phyloP scores from a whole-genome alignment of 345 rosid species.

The Hirschfeldia incana region DNA sequence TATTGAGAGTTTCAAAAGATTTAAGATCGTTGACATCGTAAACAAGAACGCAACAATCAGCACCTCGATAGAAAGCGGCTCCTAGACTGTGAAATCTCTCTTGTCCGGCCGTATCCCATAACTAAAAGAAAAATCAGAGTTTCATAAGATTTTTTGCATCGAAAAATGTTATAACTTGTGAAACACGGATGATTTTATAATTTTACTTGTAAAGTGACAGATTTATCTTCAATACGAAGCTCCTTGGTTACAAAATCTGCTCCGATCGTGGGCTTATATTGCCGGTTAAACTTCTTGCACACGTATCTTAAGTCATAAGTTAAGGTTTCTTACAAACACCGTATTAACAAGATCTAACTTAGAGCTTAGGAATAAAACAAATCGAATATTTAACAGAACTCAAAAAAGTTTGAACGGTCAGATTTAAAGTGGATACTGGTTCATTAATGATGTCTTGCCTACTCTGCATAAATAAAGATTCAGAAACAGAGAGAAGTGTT shows the following conservation, averaged over 20 bases:
- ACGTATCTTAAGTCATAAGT: slow-evolving; percentile 63
- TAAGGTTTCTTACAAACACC: slow-evolving; percentile 12
- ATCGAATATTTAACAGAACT: background rate
- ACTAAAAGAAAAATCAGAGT: slow-evolving; percentile 39
- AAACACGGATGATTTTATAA: background rate
- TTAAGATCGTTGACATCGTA: slow-evolving; percentile 65
- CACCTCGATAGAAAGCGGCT: slow-evolving; percentile 83
- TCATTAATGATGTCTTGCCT: slow-evolving; percentile 90
- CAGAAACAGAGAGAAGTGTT: background rate
- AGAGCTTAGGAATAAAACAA: background rate
- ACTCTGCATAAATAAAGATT: slow-evolving; percentile 55
- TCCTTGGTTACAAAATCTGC: slow-evolving; percentile 94
- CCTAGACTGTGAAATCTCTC: slow-evolving; percentile 92
- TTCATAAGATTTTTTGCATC: background rate
- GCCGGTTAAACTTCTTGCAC: slow-evolving; percentile 66
- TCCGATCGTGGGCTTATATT: slow-evolving; percentile 89
- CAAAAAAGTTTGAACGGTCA: background rate
- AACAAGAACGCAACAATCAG: slow-evolving; percentile 83
- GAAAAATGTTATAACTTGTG: background rate
- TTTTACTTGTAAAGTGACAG: slow-evolving; percentile 77
- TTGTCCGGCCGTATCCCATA: slow-evolving; percentile 99
- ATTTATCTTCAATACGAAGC: slow-evolving; percentile 68
- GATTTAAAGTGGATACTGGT: slow-evolving; percentile 64
- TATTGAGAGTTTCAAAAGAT: slow-evolving; percentile 64
- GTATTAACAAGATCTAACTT: background rate